Percentiles rank a stretch among this genome's conserved stretches.
Evolutionary conservation across 805 yeast species (phyloP).

Genomic region (Starmerella ratchasimensis): DNA sequence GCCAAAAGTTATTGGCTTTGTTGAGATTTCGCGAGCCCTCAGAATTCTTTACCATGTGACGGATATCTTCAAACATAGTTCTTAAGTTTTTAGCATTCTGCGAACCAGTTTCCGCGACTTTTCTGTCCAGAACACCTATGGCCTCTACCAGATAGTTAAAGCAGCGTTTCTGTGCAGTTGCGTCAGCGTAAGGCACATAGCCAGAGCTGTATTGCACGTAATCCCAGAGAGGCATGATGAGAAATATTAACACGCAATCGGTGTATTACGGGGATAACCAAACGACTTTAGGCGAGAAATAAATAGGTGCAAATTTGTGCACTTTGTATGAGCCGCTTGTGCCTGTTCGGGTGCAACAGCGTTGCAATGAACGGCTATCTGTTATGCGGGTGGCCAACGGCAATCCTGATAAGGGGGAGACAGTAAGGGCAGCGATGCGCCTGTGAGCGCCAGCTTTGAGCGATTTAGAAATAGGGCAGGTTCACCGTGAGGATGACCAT

Average conservation of each 20-base stretch:
- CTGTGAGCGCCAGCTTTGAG: too few species aligned
- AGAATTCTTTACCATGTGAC: constrained; percentile 16
- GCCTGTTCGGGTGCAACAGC: too few species aligned
- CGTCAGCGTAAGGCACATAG: constrained; percentile 24
- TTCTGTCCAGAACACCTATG: constrained; percentile 14
- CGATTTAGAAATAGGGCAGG: too few species aligned
- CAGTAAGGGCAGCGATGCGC: too few species aligned
- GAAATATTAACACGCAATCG: too few species aligned
- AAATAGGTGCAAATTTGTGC: too few species aligned
- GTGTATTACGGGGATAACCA: background rate
- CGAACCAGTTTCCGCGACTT: constrained; percentile 6
- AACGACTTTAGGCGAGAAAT: background rate
- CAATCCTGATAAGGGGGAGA: too few species aligned
- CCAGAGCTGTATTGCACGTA: constrained; percentile 22
- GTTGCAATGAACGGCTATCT: too few species aligned
- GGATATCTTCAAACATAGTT: constrained; percentile 10
- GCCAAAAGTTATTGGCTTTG: constrained; percentile 27
- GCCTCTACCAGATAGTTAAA: constrained; percentile 21
- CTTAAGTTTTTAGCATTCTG: constrained; percentile 9
- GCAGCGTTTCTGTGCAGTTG: constrained; percentile 26
- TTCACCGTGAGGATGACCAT: too few species aligned
- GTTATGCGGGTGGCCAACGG: too few species aligned
- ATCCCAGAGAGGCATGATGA: constrained; percentile 21
- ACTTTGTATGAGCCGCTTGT: too few species aligned
- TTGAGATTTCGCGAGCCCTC: constrained; percentile 11